Evolutionary conservation across 2,329 filamentous ascomycete species (phyloP).

Genomic region (Fonsecaea monophora): DNA sequence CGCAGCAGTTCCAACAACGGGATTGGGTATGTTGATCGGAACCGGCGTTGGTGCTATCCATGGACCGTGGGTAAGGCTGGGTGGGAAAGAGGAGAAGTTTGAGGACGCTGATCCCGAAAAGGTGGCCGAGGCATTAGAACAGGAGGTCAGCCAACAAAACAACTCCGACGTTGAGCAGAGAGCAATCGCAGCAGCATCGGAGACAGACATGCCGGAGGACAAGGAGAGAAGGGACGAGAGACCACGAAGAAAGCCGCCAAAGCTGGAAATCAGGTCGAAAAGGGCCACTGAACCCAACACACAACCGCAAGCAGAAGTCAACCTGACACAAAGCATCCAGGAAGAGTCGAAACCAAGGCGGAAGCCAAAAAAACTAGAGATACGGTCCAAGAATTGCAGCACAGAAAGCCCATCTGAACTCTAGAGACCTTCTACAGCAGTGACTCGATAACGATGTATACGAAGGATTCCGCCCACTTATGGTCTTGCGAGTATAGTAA

Average conservation of each 20-base stretch:
- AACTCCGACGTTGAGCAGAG: background rate
- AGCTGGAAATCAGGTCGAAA: slow-evolving; percentile 33
- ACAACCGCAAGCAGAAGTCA: background rate
- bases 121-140: slow-evolving; percentile 29
- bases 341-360: slow-evolving; percentile 26
- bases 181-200: background rate
- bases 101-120: slow-evolving; percentile 33
- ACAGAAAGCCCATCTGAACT: background rate
- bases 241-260: slow-evolving; percentile 30
- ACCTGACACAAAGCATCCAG: slow-evolving; percentile 11
- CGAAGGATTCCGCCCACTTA: too few species aligned
- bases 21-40: slow-evolving; percentile 31
- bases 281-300: slow-evolving; percentile 4
- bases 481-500: too few species aligned
- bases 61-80: slow-evolving; percentile 34
- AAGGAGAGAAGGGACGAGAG: slow-evolving; percentile 7
- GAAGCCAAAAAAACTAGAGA: slow-evolving; percentile 32
- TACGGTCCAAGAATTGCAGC: slow-evolving; percentile 24
- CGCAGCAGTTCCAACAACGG: slow-evolving; percentile 28
- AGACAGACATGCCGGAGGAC: background rate
- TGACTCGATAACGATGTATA: too few species aligned
- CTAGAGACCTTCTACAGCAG: too few species aligned
- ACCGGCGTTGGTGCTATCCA: slow-evolving; percentile 30
- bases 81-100: slow-evolving; percentile 33
- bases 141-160: slow-evolving; percentile 21